Base-by-base conservation (phyloP, 2,329 filamentous ascomycete species). In the Neonectria sp. region DNA sequence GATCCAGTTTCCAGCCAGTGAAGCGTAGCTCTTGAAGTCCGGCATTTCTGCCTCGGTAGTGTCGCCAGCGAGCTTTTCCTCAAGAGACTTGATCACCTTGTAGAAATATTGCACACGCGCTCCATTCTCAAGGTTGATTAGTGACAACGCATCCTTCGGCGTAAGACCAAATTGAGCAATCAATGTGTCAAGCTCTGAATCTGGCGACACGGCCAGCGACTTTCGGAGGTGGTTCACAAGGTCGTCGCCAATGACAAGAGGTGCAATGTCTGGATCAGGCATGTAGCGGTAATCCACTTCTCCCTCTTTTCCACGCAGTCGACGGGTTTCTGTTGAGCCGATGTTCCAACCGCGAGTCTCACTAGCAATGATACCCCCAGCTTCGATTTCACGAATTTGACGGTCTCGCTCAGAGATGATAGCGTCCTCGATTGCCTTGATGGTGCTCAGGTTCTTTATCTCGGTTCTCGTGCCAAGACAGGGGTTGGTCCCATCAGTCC, bases 281-380 rank as follows among this genome's bases (percentile, higher is more conserved):
- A 99, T 98, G 78, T 99, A 99, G 48, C 96, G 88, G 80, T 99
- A 99, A 80, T 99, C 96, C 6, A 98, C 95, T 77, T 97, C 95
- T 55, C 96, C 96, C 80, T 98, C 96, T 80, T 99, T 99, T 29
- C 94, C 94, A 75, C 96, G 89, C 49, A 99, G 83, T 46, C 92
- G 88, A 65, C 90, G 90, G 4, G 96, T 98, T 78, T 95, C 92
- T 4, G 90, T 94, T 69, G 90, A 92, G 3, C 95, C 95, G 27
- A 97, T 87, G 1, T 94, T 93, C 95, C 95, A 99, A 6, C 96
- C 95, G 64, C 96, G 89, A 8, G 96, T 99, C 83, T 99, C 96
- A 51, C 95, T 94, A 71, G 91, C 88, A 56, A 98, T 88, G 0
- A 84, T 81, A 1, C 93, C 93, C 1, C 95, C 95, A 5, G 85